Evolutionary conservation across 176 grass and related monocot genomes (phyloP), one percentile per base, ranked within the genome.

Genomic region (Oryza meyeriana): DNA sequence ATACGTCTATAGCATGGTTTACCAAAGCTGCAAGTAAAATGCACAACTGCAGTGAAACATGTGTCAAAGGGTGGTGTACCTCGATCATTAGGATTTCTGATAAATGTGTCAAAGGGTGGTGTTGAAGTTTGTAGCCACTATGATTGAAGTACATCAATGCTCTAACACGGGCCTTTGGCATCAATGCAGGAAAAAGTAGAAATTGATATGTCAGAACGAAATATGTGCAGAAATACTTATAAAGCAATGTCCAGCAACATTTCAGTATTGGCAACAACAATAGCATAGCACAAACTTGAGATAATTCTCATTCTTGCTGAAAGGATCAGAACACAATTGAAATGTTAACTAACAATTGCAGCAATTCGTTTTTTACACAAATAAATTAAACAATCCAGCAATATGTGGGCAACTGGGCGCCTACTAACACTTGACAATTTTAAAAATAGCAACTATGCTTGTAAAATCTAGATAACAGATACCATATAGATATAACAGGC

Each of bases 91-190:
- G 87, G 29, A 91, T 90, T 72, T 82, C 87, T 50, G 87, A 93
- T 69, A 93, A 39, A 79, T 90, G 80, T 61, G 32, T 80, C 65
- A 94, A 72, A 77, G 94, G 87, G 78, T 90, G 87, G 39, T 76
- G 85, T 66, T 93, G 92, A 81, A 87, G 90, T 79, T 93, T 98
- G 87, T 95, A 93, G 30, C 95, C 88, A 1, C 87, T 83, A 76
- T 95, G 86, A 70, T 95, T 95, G 64, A 93, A 74, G 69, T 91
- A 85, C 82, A 87, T 84, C 77, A 98, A 73, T 86, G 95, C 95
- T 72, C 48, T 80, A 66, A 82, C 88, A 86, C 95, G 87, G 7
- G 91, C 87, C 95, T 98, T 87, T 38, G 79, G 66, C 61, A 77
- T 55, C 22, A 31, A 83, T 79, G 25, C 10, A 64, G 52, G n/a